A percentile compares a stretch with the other conserved stretches of the same genome.
Conservation (phyloP, 371 early-diverging fungal species). For the Mucor lusitanicus region DNA sequence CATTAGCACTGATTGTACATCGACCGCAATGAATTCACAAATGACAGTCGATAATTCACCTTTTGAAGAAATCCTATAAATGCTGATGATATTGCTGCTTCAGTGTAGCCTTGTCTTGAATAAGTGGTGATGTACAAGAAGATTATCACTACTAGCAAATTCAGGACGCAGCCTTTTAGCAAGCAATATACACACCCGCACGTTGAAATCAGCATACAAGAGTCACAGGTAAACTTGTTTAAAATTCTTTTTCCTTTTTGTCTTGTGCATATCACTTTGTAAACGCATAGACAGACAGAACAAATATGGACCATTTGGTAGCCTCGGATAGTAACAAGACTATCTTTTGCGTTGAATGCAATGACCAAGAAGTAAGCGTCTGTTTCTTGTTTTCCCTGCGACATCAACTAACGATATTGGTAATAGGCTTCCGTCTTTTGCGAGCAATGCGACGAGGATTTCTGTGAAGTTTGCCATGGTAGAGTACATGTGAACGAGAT, state of each 20-base stretch:
- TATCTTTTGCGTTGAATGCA: conserved; percentile 86
- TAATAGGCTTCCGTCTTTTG: conserved; percentile 67
- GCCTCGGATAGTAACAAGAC: conserved; percentile 22
- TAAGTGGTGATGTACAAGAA: too few species aligned
- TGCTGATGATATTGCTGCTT: too few species aligned
- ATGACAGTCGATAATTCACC: too few species aligned
- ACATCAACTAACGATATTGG: neutral
- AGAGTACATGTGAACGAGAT: neutral
- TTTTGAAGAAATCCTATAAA: too few species aligned
- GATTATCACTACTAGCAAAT: too few species aligned
- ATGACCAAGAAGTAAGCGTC: conserved; percentile 58
- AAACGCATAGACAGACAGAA: neutral
- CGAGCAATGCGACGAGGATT: conserved; percentile 83
- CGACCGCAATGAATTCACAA: too few species aligned
- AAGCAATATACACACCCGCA: too few species aligned
- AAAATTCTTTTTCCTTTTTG: neutral
- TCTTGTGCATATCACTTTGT: neutral
- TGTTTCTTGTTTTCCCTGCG: neutral
- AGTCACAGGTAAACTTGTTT: neutral
- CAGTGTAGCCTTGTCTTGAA: too few species aligned
- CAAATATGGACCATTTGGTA: conserved; percentile 12
- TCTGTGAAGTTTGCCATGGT: conserved; percentile 91
- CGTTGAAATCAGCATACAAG: neutral
- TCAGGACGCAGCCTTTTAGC: too few species aligned
- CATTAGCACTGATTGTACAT: too few species aligned